These are phyloP conservation scores for Lanmaoa rubissima DNA, from an alignment of 768 basidiomycete genomes.

Conservation along the genomic window DNA sequence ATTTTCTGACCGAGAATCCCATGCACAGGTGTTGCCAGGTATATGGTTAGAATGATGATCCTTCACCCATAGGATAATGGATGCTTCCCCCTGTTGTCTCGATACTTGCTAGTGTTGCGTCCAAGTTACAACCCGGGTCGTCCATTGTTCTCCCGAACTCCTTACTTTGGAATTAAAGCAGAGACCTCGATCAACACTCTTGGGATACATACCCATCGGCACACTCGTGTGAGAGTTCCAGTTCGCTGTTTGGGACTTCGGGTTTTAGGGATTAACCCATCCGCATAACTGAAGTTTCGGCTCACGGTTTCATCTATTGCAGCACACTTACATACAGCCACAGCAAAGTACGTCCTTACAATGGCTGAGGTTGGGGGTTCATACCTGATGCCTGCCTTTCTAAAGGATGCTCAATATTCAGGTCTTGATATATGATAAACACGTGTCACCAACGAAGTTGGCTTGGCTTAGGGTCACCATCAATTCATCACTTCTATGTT, in stretches of 20 bases:
- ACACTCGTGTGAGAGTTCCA: background rate
- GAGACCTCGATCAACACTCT: background rate
- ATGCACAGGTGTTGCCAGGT: background rate
- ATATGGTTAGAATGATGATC: background rate
- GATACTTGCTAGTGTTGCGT: background rate
- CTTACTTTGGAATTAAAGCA: background rate
- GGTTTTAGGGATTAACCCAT: background rate
- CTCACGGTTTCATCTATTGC: background rate
- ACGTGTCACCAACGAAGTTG: background rate
- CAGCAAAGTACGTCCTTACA: background rate
- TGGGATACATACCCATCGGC: background rate
- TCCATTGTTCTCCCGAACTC: background rate
- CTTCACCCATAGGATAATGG: background rate
- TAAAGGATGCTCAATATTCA: background rate
- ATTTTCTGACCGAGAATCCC: background rate
- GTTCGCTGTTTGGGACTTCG: background rate
- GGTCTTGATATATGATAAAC: background rate
- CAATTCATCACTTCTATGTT: slow-evolving; percentile 25
- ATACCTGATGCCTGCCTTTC: background rate
- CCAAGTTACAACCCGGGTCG: background rate
- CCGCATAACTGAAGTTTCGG: background rate
- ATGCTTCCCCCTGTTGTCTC: background rate
- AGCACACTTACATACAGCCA: background rate
- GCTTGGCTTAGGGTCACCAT: background rate
- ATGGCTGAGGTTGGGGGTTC: background rate